phyloP scores from a whole-genome alignment of 2,329 filamentous ascomycete species.

The Basipetospora chlamydospora region DNA sequence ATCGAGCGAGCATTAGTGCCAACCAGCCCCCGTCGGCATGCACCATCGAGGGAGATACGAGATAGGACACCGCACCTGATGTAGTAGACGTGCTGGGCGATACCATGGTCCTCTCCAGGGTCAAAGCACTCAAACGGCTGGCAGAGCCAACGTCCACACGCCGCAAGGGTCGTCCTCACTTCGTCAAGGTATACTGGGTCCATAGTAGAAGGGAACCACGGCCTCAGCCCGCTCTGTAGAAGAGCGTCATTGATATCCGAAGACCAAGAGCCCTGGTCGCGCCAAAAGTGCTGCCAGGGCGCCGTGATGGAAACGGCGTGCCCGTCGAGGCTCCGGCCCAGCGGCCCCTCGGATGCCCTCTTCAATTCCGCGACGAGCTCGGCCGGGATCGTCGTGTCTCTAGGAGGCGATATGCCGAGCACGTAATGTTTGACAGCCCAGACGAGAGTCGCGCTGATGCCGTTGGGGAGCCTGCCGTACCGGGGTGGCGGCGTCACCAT shows the following conservation, averaged over 20 bases:
- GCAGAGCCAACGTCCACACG: background rate
- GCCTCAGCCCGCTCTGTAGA: background rate
- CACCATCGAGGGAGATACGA: too few relatives aligned
- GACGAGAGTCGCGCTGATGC: background rate
- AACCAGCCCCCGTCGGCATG: too few relatives aligned
- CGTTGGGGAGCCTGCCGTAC: background rate
- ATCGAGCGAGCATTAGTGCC: too few relatives aligned
- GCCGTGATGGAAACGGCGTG: background rate
- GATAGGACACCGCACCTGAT: slow-evolving; percentile 1
- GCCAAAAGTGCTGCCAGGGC: slow-evolving; percentile 1
- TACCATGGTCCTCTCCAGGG: too few relatives aligned
- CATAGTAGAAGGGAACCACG: background rate
- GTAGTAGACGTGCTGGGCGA: background rate
- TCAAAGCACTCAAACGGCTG: background rate
- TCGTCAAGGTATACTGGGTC: background rate
- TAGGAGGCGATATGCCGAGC: background rate
- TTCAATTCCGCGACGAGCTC: background rate
- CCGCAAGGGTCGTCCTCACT: background rate
- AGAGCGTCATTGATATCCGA: slow-evolving; percentile 1
- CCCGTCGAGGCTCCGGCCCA: background rate
- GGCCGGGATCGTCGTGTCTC: background rate
- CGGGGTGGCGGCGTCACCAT: background rate
- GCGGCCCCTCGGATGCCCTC: slow-evolving; percentile 1
- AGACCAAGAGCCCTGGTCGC: background rate
- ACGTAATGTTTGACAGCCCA: background rate